Evolutionary conservation across 2,329 filamentous ascomycete genomes (phyloP), one percentile per base, ranked within the genome.

Genomic region (Colletotrichum tabaci): DNA sequence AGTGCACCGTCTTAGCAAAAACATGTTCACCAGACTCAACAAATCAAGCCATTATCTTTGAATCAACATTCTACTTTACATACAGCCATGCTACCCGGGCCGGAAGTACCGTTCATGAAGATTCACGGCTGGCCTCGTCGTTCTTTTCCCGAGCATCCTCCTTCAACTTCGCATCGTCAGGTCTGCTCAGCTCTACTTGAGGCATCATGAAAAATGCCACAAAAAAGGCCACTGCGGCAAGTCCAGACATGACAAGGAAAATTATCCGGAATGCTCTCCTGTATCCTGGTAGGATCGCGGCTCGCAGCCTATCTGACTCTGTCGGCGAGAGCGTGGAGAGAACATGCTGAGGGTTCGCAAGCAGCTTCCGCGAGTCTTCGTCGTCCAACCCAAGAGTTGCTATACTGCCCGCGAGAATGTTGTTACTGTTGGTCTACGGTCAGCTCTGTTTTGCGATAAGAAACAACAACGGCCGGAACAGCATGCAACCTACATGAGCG

Each of bases 121-220:
- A 10, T 47, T 18, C 5, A 16, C 15, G 15, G 15, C 21, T 30
- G 47, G 15, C 15, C 30, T 71, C 71, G 18, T 68, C 46, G 4
- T 52, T 50, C 21, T 56, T 67, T 15, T 66, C 73, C 8, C 75
- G 77, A 1, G 79, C 82, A 66, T 79, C 78, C 70, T 83, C 79
- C 61, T 81, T 82, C n/a, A 83, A 68, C 42, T 76, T 78, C 3
- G 74, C 77, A 44, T 84, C 82, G 57, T 84, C 82, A 0, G 81
- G 79, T 8, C 82, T 74, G 13, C 76, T 62, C 30, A 84, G 74
- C 30, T 83, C 79, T 1, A 84, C 77, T 35, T 84, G 82, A 0
- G 82, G 82, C 80, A 84, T 83, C 58, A 84, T 67, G 0, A 81
- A 69, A n/a, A 81, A 81, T 0, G 82, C 80, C 7, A 84, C 55